A percentile compares a stretch with the other conserved stretches of the same genome.
Conservation (phyloP, 345 rosid genomes). For the Dipteronia dyeriana region DNA sequence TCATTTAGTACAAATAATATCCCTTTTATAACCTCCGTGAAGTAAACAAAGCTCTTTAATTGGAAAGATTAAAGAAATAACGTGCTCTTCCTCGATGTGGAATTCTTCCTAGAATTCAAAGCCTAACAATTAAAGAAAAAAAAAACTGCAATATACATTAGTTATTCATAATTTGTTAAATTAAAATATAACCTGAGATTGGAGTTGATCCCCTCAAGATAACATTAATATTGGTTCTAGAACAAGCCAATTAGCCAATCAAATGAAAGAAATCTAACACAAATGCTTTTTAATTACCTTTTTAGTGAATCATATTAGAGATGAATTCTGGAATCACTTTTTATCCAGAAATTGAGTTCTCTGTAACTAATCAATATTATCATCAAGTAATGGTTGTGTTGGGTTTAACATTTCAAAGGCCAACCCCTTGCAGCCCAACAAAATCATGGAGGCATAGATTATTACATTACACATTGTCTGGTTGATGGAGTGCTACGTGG, state of each 20-base stretch:
- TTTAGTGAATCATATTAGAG: conserved; percentile 21
- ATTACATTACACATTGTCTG: conserved; percentile 5
- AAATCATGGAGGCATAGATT: conserved; percentile 4
- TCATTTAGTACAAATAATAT: too few relatives aligned
- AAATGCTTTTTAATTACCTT: neutral
- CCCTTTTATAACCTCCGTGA: too few relatives aligned
- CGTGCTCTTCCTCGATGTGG: too few relatives aligned
- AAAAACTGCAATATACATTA: too few relatives aligned
- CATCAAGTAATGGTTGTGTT: conserved; percentile 21
- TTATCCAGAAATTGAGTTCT: neutral
- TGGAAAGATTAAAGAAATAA: too few relatives aligned
- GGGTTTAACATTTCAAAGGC: conserved; percentile 20
- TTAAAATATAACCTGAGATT: neutral
- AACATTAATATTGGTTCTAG: neutral
- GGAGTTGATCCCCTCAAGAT: neutral
- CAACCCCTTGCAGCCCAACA: conserved; percentile 31
- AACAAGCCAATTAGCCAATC: conserved; percentile 23
- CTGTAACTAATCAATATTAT: conserved; percentile 24
- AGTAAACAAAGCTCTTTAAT: too few relatives aligned
- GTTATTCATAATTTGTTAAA: too few relatives aligned
- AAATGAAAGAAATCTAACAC: conserved; percentile 7
- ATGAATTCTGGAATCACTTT: conserved; percentile 36
- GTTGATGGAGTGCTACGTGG: conserved; percentile 33
- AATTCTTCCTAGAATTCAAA: too few relatives aligned
- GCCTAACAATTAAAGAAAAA: too few relatives aligned